Evolutionary conservation across 768 basidiomycete species (phyloP), one percentile per base, ranked within the genome.

Genomic region (Antrodiella citrinella): DNA sequence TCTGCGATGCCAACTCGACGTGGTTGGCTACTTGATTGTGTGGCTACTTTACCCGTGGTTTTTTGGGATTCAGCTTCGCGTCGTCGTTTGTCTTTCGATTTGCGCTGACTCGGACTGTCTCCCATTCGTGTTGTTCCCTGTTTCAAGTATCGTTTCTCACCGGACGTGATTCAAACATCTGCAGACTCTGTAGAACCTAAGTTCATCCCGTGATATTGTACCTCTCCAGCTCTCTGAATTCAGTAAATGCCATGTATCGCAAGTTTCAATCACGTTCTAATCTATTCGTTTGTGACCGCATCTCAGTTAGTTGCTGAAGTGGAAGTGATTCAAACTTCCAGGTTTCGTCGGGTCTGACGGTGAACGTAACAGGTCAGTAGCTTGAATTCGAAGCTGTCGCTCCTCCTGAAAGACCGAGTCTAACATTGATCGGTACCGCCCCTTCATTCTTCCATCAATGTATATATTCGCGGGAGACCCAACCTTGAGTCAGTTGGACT

Each of bases 1-100:
- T 54, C 48, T 50, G 55, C 49, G 57, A 58, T 38, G 39, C 46
- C 7, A 35, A 35, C 15, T 35, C 30, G 30, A 35, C 7, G 30
- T 35, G 30, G 30, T 35, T 35, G 30, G 7, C 30, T 7, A 15
- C 30, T 35, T 35, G 30, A 35, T 35, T 23, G 47, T 7, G 30
- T 35, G 30, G 30, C 15, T 7, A 15, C 30, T 35, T 35, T 35
- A 15, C 30, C 30, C 15, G 7, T 35, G 30, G 7, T 7, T 15
- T 7, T 35, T 35, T 35, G 30, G 7, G 30, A 7, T 35, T 7
- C 7, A 7, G 30, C 7, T 15, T 35, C 30, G 30, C 30, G 30
- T 35, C 15, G 7, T 35, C 30, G 15, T 35, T 35, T 35, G 7
- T 35, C 30, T 35, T 7, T 35, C n/a, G 30, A 7, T 35, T 35